Percentiles rank a stretch among this genome's conserved stretches.
These are phyloP conservation scores for Saturnispora dispora DNA, from an alignment of 805 yeast species.

Conservation along the genomic window DNA sequence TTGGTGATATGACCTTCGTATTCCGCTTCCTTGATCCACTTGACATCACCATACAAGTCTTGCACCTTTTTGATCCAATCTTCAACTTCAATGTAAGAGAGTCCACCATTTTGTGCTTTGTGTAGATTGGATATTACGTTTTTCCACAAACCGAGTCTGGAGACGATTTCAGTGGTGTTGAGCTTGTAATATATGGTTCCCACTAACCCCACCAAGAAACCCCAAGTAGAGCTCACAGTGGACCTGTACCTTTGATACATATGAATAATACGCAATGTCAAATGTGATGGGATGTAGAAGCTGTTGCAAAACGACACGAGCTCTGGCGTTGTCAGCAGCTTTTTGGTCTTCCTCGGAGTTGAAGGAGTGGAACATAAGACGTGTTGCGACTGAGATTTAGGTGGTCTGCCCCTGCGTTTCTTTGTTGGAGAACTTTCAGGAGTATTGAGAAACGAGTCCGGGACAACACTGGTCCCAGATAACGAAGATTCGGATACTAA, in stretches of 20 bases:
- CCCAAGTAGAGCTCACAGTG: conserved; percentile 58
- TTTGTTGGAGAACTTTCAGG: conserved; percentile 7
- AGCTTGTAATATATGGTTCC: conserved; percentile 49
- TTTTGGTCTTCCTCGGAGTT: conserved; percentile 1
- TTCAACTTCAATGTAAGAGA: conserved; percentile 39
- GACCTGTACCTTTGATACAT: conserved; percentile 42
- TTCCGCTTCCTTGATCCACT: conserved; percentile 46
- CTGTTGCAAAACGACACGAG: conserved; percentile 47
- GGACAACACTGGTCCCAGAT: not conserved
- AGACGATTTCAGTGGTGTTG: conserved; percentile 37
- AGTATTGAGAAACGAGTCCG: conserved; percentile 1
- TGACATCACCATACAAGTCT: conserved; percentile 44
- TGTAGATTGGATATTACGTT: conserved; percentile 43
- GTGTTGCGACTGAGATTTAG: not conserved
- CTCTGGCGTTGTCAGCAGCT: conserved; percentile 28
- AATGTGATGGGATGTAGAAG: conserved; percentile 49
- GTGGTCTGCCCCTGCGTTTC: not conserved
- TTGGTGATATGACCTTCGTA: conserved; percentile 22
- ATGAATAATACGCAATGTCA: conserved; percentile 41
- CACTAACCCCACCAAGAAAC: conserved; percentile 57
- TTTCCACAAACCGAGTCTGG: conserved; percentile 41
- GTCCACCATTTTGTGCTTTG: conserved; percentile 44
- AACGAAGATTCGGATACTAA: not conserved
- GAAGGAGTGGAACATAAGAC: not conserved
- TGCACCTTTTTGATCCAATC: conserved; percentile 47